These are phyloP conservation scores for Debaryomycetaceae sp. DNA, from an alignment of 1,139 yeast species.

Conservation along the genomic window DNA sequence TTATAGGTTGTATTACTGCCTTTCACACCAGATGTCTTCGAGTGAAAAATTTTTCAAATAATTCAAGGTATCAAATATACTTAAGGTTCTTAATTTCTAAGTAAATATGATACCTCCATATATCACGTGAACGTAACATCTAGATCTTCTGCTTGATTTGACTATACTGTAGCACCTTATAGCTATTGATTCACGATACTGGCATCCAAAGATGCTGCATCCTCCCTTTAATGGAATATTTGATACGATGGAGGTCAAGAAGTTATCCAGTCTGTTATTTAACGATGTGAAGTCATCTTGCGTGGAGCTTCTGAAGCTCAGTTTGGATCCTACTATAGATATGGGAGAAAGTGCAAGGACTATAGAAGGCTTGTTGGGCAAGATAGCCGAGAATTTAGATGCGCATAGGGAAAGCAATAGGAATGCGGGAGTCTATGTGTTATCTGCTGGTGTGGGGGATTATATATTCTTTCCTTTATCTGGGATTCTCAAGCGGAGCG, in stretches of 20 bases:
- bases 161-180: no score
- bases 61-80: no score
- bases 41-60: no score
- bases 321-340: constrained; percentile 12
- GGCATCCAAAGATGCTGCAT: background rate
- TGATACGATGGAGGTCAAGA: background rate
- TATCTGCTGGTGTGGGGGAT: constrained; percentile 36
- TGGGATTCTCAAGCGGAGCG: constrained; percentile 25
- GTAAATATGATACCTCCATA: no score
- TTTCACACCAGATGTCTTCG: no score
- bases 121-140: no score
- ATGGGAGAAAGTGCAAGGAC: constrained; percentile 12
- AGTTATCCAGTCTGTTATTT: constrained; percentile 24
- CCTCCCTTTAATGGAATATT: background rate
- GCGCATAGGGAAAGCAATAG: constrained; percentile 14
- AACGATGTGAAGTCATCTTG: constrained; percentile 31
- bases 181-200: background rate
- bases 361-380: constrained; percentile 8
- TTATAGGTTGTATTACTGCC: no score
- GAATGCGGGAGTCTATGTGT: constrained; percentile 14
- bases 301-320: constrained; percentile 24
- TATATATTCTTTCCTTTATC: constrained; percentile 43
- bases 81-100: no score
- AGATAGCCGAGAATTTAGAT: constrained; percentile 9
- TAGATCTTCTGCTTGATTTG: no score